A percentile compares a stretch with the other conserved stretches of the same genome.
phyloP scores from a whole-genome alignment of 2,329 filamentous ascomycete species.

The Teratosphaeriaceae sp. region DNA sequence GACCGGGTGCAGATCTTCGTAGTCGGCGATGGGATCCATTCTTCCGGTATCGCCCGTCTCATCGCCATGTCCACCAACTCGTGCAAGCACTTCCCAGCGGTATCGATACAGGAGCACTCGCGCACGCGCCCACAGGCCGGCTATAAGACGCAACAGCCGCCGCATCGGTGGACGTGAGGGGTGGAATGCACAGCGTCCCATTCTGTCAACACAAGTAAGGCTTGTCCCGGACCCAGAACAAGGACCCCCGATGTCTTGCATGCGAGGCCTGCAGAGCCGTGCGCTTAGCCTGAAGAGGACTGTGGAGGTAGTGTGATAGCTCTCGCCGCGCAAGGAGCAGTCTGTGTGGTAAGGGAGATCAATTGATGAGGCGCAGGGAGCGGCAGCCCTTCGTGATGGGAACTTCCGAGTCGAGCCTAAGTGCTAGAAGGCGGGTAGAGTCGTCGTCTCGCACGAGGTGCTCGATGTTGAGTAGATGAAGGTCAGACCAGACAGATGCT shows the following conservation, averaged over 20 bases:
- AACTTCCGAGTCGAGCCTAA: too few species aligned
- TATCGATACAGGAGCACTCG: conserved; percentile 5
- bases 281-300: conserved; percentile 1
- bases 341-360: neutral
- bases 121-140: conserved; percentile 1
- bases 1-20: conserved; percentile 11
- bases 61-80: conserved; percentile 10
- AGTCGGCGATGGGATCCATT: conserved; percentile 11
- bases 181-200: conserved; percentile 22
- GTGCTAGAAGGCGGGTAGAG: too few species aligned
- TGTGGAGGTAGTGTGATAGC: neutral
- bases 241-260: conserved; percentile 4
- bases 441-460: neutral
- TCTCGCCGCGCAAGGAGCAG: neutral
- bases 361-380: neutral
- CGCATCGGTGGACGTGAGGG: conserved; percentile 19
- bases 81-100: neutral
- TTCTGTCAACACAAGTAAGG: conserved; percentile 20
- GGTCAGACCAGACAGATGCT: too few species aligned
- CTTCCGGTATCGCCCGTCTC: conserved; percentile 10
- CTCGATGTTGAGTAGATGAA: too few species aligned
- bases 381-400: too few species aligned
- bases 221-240: neutral
- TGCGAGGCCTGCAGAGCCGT: neutral
- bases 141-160: conserved; percentile 1